Base-by-base conservation (phyloP, 805 yeast genomes). In the Yamadazyma endophytica region DNA sequence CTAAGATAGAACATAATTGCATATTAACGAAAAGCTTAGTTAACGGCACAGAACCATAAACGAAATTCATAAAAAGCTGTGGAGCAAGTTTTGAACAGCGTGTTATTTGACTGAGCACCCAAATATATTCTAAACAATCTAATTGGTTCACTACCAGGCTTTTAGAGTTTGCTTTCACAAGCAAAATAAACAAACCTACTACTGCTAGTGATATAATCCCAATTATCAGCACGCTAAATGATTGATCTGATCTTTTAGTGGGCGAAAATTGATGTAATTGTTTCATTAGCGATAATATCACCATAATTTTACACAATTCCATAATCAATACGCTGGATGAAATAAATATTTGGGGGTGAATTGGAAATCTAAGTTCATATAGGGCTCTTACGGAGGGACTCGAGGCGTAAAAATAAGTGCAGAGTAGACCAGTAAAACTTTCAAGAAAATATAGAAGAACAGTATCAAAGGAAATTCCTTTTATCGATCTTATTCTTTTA, bases 61-160 rank as follows among this genome's bases (percentile, higher is more conserved):
- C 43, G 61, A 63, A 64, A 39, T 65, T 68, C 32, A 67, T 38
- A 7, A 56, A 43, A 2, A 66, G 28, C 31, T 71, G 77, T 0
- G 79, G 77, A 3, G 58, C 17, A 24, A 56, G 47, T 31, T 54
- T 54, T 15, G 59, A 24, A 2, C 51, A 21, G 2, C 41, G 40
- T 0, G 54, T 17, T 7, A 50, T 6, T 21, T 54, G 53, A 8
- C 56, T 53, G 1, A 53, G 24, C 0, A 64, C 35, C 75, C 74
- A 69, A 3, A 66, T 8, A 26, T 39, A 58, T 32, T 70, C 70
- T 4, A 67, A 37, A 19, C 63, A 49, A 37, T 74, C 79, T 13
- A 72, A n/a, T n/a, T n/a, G n/a, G n/a, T n/a, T n/a, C n/a, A n/a
- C n/a, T n/a, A n/a, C n/a, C n/a, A 38, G 17, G 48, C 43, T 17